phyloP scores from a whole-genome alignment of 352 stramenopile species.

The Phytopythium ostracodes region DNA sequence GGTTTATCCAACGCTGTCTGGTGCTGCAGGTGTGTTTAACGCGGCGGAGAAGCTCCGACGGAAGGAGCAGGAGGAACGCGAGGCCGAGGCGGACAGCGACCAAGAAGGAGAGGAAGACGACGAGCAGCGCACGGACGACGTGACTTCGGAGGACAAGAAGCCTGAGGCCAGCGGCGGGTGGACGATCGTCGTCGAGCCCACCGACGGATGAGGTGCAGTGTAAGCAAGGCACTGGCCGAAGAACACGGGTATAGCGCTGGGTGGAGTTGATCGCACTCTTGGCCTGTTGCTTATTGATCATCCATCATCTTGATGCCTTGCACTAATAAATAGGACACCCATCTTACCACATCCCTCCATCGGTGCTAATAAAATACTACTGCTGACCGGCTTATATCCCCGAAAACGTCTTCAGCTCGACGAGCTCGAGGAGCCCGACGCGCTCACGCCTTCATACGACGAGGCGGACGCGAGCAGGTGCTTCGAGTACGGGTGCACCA shows the following conservation, averaged over 20 bases:
- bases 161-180: conserved; percentile 3
- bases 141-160: background rate
- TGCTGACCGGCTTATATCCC: background rate
- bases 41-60: conserved; percentile 75
- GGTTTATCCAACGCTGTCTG: background rate
- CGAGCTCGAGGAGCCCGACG: background rate
- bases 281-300: background rate
- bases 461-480: conserved; percentile 22
- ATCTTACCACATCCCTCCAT: background rate
- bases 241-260: too few species aligned
- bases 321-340: conserved; percentile 2
- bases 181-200: background rate
- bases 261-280: background rate
- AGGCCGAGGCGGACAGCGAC: conserved; percentile 12
- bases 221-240: background rate
- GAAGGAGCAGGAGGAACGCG: conserved; percentile 33
- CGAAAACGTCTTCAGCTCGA: background rate
- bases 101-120: background rate
- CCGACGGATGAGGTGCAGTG: background rate
- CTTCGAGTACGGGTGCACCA: conserved; percentile 64
- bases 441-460: background rate
- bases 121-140: background rate
- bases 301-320: background rate
- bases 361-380: background rate
- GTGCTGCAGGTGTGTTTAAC: conserved; percentile 77